Evolutionary conservation across 106 monocot genomes (phyloP).

Genomic region (Triglochin maritima): DNA sequence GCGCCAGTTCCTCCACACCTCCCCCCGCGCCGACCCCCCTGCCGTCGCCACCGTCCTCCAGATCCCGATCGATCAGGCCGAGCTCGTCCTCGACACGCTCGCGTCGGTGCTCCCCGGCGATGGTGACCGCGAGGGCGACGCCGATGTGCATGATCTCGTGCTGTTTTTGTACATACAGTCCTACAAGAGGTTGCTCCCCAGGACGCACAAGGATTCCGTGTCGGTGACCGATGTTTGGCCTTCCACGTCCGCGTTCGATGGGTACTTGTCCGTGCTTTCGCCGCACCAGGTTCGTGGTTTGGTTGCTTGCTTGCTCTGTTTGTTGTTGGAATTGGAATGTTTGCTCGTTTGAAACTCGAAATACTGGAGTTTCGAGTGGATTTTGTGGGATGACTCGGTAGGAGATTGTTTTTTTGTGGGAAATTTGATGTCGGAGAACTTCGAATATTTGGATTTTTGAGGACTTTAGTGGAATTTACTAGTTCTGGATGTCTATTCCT

Average conservation of each 20-base stretch:
- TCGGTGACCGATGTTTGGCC: conserved; percentile 88
- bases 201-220: conserved; percentile 65
- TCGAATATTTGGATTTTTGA: too few relatives aligned
- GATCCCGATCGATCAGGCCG: conserved; percentile 53
- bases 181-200: conserved; percentile 74
- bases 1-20: conserved; percentile 30
- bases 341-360: not conserved
- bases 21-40: conserved; percentile 18
- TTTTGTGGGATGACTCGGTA: not conserved
- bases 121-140: conserved; percentile 10
- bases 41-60: conserved; percentile 49
- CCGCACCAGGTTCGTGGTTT: conserved; percentile 58
- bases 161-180: conserved; percentile 71
- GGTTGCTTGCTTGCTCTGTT: not conserved
- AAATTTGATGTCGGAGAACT: too few relatives aligned
- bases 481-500: too few relatives aligned
- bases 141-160: conserved; percentile 51
- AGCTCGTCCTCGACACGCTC: conserved; percentile 55
- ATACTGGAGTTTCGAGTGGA: not conserved
- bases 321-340: not conserved
- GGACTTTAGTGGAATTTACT: too few relatives aligned
- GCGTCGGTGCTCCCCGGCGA: conserved; percentile 40
- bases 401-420: too few relatives aligned
- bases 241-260: conserved; percentile 77
- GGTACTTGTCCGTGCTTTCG: conserved; percentile 75